Evolutionary conservation across 495 filamentous ascomycete genomes (phyloP).

Genomic region (Barbatosphaeria neglecta): DNA sequence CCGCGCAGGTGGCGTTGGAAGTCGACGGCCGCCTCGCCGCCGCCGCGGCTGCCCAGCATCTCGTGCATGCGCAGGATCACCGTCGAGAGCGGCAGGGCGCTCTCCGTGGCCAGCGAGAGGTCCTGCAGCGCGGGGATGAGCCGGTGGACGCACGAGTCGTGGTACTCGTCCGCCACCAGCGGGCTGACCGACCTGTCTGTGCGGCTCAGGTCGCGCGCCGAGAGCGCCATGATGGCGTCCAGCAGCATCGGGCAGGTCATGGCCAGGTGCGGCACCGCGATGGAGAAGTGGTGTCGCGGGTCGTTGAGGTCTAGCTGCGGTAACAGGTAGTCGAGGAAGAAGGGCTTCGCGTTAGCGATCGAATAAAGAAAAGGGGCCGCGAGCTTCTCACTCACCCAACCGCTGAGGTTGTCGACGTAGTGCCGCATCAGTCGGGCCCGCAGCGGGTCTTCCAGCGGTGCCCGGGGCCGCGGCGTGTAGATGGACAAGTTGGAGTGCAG

Average conservation of each 20-base stretch:
- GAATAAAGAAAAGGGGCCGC: background rate
- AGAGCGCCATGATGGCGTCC: slow-evolving; percentile 4
- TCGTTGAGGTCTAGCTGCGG: slow-evolving; percentile 1
- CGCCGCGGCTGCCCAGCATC: slow-evolving; percentile 1
- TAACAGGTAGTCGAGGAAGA: no score
- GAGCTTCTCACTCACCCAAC: background rate
- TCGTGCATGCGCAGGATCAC: slow-evolving; percentile 5
- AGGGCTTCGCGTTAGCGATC: background rate
- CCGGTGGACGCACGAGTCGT: slow-evolving; percentile 1
- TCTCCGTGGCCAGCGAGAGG: slow-evolving; percentile 1
- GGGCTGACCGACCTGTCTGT: background rate
- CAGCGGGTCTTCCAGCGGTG: background rate
- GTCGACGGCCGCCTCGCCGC: background rate
- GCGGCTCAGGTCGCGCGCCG: slow-evolving; percentile 1
- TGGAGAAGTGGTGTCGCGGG: slow-evolving; percentile 3
- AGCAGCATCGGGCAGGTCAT: slow-evolving; percentile 4
- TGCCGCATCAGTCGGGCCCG: background rate
- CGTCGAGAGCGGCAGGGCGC: slow-evolving; percentile 2
- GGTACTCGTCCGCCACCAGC: slow-evolving; percentile 2
- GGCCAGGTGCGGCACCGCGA: slow-evolving; percentile 2
- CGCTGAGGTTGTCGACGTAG: slow-evolving; percentile 2
- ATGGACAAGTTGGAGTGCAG: slow-evolving; percentile 2
- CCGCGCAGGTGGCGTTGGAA: slow-evolving; percentile 3
- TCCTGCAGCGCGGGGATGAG: slow-evolving; percentile 3
- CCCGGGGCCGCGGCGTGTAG: slow-evolving; percentile 1